A percentile compares a stretch with the other conserved stretches of the same genome.
These are phyloP conservation scores for Coemansia pectinata DNA, from an alignment of 192 early-diverging fungal genomes.

Conservation along the genomic window DNA sequence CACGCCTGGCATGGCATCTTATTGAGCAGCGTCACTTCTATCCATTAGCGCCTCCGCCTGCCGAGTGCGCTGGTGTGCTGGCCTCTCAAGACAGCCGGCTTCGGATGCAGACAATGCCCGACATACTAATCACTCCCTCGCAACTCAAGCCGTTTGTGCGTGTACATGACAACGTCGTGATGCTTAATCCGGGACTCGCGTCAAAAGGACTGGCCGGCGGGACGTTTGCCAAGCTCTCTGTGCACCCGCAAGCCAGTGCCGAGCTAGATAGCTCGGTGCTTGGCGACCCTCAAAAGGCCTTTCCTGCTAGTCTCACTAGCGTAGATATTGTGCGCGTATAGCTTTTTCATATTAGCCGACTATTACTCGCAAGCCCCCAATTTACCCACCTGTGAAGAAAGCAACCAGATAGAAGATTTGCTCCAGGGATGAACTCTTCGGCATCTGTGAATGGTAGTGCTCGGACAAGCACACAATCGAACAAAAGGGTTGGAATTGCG, in stretches of 20 bases:
- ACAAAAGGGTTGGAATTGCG: background rate
- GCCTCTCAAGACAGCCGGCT: conserved; percentile 41
- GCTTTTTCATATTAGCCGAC: background rate
- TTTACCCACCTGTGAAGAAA: background rate
- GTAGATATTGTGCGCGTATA: conserved; percentile 46
- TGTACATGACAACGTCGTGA: conserved; percentile 70
- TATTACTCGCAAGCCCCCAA: background rate
- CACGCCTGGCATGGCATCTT: conserved; percentile 72
- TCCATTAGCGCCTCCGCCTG: conserved; percentile 74
- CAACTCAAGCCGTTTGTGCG: conserved; percentile 73
- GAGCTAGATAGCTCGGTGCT: conserved; percentile 11
- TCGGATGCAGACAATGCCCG: conserved; percentile 65
- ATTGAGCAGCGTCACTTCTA: conserved; percentile 82
- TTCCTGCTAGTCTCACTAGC: conserved; percentile 35
- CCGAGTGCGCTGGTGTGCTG: conserved; percentile 35
- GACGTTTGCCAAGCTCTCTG: conserved; percentile 75
- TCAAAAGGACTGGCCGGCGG: conserved; percentile 73
- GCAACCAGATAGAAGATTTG: background rate
- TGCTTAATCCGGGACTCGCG: conserved; percentile 83
- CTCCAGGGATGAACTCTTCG: background rate
- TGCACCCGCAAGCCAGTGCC: conserved; percentile 58
- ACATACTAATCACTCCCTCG: conserved; percentile 80
- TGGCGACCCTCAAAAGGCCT: conserved; percentile 10
- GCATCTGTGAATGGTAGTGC: background rate
- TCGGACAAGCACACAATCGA: background rate